These are phyloP conservation scores for Brasilioporus rufonigricans DNA, from an alignment of 768 basidiomycete species.

Conservation along the genomic window DNA sequence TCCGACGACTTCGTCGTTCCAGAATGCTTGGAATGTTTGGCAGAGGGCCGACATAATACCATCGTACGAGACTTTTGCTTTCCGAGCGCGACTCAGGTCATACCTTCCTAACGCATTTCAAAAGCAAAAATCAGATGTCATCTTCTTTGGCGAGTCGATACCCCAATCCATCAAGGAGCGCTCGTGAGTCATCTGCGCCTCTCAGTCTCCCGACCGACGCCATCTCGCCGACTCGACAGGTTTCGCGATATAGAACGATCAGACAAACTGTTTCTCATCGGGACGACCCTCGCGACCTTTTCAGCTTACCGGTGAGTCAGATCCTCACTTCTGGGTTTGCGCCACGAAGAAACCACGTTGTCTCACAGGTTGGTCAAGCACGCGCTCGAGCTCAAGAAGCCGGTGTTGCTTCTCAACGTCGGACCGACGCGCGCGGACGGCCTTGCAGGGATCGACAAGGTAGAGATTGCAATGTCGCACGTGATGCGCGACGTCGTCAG, in stretches of 20 bases:
- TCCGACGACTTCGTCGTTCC: constrained; percentile 81
- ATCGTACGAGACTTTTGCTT: constrained; percentile 46
- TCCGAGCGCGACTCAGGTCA: constrained; percentile 19
- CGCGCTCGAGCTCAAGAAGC: constrained; percentile 72
- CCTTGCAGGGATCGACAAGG: constrained; percentile 65
- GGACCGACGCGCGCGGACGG: constrained; percentile 87
- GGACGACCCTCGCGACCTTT: constrained; percentile 91
- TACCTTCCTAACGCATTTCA: background rate
- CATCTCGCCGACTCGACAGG: constrained; percentile 32
- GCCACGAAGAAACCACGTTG: background rate
- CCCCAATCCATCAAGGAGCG: constrained; percentile 57
- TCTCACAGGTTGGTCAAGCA: constrained; percentile 67
- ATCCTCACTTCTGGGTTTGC: background rate
- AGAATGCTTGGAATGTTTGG: constrained; percentile 65
- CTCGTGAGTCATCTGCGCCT: constrained; percentile 52
- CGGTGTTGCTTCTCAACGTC: constrained; percentile 78
- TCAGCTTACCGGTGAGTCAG: constrained; percentile 74
- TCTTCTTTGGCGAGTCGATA: constrained; percentile 93
- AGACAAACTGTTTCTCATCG: constrained; percentile 75
- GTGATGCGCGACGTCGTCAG: constrained; percentile 67
- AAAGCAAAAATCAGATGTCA: constrained; percentile 76
- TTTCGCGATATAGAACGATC: constrained; percentile 55
- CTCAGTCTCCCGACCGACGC: background rate
- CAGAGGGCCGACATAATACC: constrained; percentile 53
- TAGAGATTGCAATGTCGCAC: constrained; percentile 73